A percentile compares a stretch with the other conserved stretches of the same genome.
phyloP scores from a whole-genome alignment of 371 early-diverging fungal genomes.

The Mucor lusitanicus region DNA sequence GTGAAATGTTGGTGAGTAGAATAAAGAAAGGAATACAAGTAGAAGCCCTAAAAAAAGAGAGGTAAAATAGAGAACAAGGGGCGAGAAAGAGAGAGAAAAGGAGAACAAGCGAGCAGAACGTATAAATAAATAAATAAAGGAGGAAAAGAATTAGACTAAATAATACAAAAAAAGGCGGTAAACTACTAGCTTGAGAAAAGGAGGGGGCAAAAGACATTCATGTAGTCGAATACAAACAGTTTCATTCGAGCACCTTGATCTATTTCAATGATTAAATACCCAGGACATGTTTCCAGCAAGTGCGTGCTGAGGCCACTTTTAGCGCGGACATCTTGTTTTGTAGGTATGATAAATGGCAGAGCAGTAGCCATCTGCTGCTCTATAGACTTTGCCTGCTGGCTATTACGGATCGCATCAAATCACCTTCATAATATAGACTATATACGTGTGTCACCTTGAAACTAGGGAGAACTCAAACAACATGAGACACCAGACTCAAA shows the following conservation, averaged over 20 bases:
- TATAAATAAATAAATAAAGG: constrained; percentile 8
- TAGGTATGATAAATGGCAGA: too few species aligned
- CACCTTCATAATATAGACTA: neutral
- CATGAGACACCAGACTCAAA: neutral
- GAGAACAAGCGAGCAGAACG: constrained; percentile 1
- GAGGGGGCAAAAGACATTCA: neutral
- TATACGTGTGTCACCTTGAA: neutral
- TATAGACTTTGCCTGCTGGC: too few species aligned
- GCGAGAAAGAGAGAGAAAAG: neutral
- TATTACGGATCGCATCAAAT: neutral
- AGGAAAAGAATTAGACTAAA: neutral
- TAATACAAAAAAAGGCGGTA: constrained; percentile 4
- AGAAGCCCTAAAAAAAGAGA: neutral
- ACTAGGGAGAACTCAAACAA: neutral
- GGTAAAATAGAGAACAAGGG: neutral
- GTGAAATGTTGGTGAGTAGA: neutral
- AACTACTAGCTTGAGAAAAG: neutral
- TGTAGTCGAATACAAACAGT: too few species aligned
- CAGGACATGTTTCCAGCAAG: too few species aligned
- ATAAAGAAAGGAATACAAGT: neutral
- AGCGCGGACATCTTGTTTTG: too few species aligned
- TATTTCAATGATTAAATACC: too few species aligned
- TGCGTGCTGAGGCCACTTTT: too few species aligned
- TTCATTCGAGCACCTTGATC: too few species aligned
- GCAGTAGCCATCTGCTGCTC: too few species aligned